These are phyloP conservation scores for Xylaria digitata DNA, from an alignment of 2,329 filamentous ascomycete genomes.

Conservation along the genomic window DNA sequence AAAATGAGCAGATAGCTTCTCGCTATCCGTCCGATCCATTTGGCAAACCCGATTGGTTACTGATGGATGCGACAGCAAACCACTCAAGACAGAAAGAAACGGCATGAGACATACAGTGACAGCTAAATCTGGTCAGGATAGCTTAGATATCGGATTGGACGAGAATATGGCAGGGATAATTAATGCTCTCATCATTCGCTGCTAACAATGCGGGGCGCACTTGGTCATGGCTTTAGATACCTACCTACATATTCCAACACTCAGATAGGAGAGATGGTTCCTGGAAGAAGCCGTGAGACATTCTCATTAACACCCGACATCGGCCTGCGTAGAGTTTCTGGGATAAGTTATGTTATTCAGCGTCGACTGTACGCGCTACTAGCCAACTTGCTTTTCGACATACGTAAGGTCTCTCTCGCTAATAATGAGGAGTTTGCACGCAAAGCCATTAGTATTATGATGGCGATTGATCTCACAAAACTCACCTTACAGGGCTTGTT, in stretches of 20 bases:
- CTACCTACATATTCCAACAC: neutral
- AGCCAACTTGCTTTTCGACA: neutral
- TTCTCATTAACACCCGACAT: neutral
- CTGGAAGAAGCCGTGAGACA: neutral
- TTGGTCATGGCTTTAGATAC: neutral
- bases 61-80: conserved; percentile 24
- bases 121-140: conserved; percentile 7
- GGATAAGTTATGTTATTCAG: neutral
- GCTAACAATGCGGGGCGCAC: neutral
- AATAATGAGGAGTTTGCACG: neutral
- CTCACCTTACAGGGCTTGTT: neutral
- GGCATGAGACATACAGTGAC: conserved; percentile 30
- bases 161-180: neutral
- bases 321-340: neutral
- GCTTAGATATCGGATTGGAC: conserved; percentile 13
- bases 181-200: neutral
- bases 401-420: neutral
- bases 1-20: conserved; percentile 15
- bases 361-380: neutral
- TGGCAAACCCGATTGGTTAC: conserved; percentile 29
- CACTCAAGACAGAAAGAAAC: conserved; percentile 19
- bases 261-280: neutral
- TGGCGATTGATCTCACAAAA: neutral
- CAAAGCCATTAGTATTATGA: neutral
- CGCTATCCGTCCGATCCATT: conserved; percentile 18